Evolutionary conservation across 176 grass and related monocot species (phyloP).

Genomic region (Zea mays): DNA sequence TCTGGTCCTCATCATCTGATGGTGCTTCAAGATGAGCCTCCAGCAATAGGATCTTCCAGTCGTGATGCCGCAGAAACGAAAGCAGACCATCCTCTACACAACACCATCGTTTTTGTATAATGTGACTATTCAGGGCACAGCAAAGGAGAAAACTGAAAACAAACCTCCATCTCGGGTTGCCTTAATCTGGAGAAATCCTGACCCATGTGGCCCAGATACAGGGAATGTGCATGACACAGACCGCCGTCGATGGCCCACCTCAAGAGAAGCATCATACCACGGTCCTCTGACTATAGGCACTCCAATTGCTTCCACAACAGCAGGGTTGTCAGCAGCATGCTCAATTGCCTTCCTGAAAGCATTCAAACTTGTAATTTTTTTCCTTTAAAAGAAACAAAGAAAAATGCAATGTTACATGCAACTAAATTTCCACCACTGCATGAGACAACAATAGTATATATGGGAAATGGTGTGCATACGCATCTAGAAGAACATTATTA

Average conservation of each 20-base stretch:
- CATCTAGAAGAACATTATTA: background rate
- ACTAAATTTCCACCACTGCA: background rate
- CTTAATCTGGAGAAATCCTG: conserved; percentile 68
- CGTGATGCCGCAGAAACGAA: conserved; percentile 72
- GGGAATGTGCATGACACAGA: conserved; percentile 88
- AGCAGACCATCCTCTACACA: conserved; percentile 64
- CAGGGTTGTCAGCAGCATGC: conserved; percentile 55
- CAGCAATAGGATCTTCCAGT: conserved; percentile 79
- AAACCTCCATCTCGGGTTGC: conserved; percentile 70
- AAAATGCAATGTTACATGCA: background rate
- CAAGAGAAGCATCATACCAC: conserved; percentile 84
- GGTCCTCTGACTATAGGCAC: conserved; percentile 75
- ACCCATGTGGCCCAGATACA: conserved; percentile 79
- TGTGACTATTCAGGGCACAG: background rate
- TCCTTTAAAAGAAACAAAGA: background rate
- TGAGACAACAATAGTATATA: background rate
- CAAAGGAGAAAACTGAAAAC: background rate
- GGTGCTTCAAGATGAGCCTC: conserved; percentile 72
- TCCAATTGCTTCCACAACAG: conserved; percentile 67
- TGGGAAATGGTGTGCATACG: background rate
- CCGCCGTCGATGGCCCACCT: conserved; percentile 56
- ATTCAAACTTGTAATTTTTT: conserved; percentile 17
- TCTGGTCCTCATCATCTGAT: conserved; percentile 56
- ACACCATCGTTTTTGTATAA: background rate
- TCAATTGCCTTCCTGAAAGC: conserved; percentile 75